phyloP scores from a whole-genome alignment of 371 early-diverging fungal species.

The Capillidium rhysosporum region DNA sequence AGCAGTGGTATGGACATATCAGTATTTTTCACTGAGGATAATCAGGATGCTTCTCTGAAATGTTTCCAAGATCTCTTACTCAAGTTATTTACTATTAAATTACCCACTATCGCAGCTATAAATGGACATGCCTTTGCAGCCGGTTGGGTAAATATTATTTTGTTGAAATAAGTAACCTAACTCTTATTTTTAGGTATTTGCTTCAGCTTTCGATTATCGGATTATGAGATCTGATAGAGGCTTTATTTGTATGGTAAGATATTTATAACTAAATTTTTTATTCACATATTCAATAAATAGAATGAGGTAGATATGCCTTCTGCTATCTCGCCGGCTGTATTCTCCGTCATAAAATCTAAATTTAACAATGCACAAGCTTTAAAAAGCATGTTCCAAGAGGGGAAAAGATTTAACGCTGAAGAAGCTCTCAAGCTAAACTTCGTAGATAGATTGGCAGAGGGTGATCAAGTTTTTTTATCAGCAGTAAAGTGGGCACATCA shows the following conservation, averaged over 20 bases:
- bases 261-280: constrained; percentile 10
- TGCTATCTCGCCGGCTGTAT: not conserved
- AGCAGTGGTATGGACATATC: too few relatives aligned
- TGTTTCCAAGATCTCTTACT: constrained; percentile 21
- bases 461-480: not conserved
- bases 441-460: not conserved
- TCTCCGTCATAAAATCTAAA: not conserved
- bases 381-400: not conserved
- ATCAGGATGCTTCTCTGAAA: too few relatives aligned
- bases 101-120: constrained; percentile 63
- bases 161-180: not conserved
- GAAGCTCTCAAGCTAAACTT: not conserved
- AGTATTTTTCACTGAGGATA: too few relatives aligned
- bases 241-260: constrained; percentile 39
- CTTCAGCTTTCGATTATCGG: constrained; percentile 28
- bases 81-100: constrained; percentile 33
- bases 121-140: constrained; percentile 76
- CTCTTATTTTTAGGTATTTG: not conserved
- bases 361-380: not conserved
- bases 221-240: constrained; percentile 67
- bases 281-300: not conserved
- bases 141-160: constrained; percentile 15
- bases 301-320: not conserved
- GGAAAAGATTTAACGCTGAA: not conserved
- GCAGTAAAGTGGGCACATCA: not conserved